Evolutionary conservation across 108 stramenopile genomes (phyloP), one percentile per base, ranked within the genome.

Genomic region (Skeletonema menzelii): DNA sequence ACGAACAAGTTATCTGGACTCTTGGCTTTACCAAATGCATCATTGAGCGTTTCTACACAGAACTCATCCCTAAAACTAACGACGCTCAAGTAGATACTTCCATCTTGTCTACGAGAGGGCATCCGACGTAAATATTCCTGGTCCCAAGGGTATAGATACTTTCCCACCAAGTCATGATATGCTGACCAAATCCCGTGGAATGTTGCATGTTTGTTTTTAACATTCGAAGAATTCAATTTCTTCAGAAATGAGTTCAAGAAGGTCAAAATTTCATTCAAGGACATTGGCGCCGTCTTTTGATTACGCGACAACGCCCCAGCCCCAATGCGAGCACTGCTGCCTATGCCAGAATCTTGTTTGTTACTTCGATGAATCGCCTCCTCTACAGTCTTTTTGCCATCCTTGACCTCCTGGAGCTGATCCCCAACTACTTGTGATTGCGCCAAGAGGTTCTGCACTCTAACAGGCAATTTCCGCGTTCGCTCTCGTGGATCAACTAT

Each of bases 1-100:
- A 99, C 84, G 70, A 91, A 96, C 19, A 98, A 73, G 38, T 85
- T 77, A 47, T 97, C 93, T 27, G 98, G 97, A 77, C 91, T 69
- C 59, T 86, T 83, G 15, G 95, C 95, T 63, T 97, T 96, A 17
- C 57, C 74, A 79, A 87, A 99, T 47, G 94, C 94, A 37, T 86
- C 77, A 13, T 87, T 83, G 22, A 99, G 53, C 8, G 97, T 98
- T 34, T 90, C 88, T 27, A 92, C 80, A 75, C 98, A 99, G 71
- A 90, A 90, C 65, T 95, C 93, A 77, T 99, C 97, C 12, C 97
- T 85, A 82, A 96, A 97, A 63, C 83, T 95, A n/a, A 95, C 96
- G 8, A 99, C 61, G 63, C 89, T 88, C 34, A 99, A 62, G 77
- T 94, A 99, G 27, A 97, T 85, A 59, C 74, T 82, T 3, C 80